Conservation (phyloP, 768 basidiomycete genomes). For the Boletellus ananas region DNA sequence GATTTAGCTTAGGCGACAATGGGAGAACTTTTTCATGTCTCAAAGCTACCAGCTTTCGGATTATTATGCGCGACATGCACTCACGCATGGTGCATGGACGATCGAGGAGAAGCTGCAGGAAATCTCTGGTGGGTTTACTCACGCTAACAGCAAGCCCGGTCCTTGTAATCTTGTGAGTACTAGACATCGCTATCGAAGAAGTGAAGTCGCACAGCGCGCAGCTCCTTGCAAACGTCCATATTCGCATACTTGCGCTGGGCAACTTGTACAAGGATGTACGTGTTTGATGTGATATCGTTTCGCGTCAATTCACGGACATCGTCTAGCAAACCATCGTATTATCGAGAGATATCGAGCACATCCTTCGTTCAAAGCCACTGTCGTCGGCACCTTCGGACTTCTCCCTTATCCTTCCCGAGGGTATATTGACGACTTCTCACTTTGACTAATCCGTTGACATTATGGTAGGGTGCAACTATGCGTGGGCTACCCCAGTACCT, state of each 20-base stretch:
- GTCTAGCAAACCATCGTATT: slow-evolving; percentile 73
- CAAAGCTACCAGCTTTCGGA: slow-evolving; percentile 80
- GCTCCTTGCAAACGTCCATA: slow-evolving; percentile 60
- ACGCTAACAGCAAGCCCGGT: neutral
- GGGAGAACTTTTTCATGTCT: slow-evolving; percentile 83
- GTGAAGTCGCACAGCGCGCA: slow-evolving; percentile 57
- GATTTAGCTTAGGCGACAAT: slow-evolving; percentile 64
- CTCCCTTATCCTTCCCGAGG: slow-evolving; percentile 64
- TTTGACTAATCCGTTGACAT: slow-evolving; percentile 9
- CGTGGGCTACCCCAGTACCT: slow-evolving; percentile 62
- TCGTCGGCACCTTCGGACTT: slow-evolving; percentile 35
- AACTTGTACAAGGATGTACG: slow-evolving; percentile 83
- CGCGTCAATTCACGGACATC: neutral
- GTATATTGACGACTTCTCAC: slow-evolving; percentile 36
- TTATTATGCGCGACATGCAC: slow-evolving; percentile 67
- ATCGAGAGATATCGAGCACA: slow-evolving; percentile 65
- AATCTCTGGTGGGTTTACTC: slow-evolving; percentile 56
- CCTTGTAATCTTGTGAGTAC: neutral
- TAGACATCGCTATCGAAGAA: slow-evolving; percentile 71
- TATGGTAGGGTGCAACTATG: slow-evolving; percentile 60
- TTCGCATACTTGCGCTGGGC: slow-evolving; percentile 75
- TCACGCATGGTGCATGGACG: slow-evolving; percentile 72
- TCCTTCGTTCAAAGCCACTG: slow-evolving; percentile 54
- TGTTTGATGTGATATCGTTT: neutral
- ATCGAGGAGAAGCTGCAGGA: slow-evolving; percentile 72